phyloP scores from a whole-genome alignment of 2,329 filamentous ascomycete species.

The Pestalotiopsis sp. region DNA sequence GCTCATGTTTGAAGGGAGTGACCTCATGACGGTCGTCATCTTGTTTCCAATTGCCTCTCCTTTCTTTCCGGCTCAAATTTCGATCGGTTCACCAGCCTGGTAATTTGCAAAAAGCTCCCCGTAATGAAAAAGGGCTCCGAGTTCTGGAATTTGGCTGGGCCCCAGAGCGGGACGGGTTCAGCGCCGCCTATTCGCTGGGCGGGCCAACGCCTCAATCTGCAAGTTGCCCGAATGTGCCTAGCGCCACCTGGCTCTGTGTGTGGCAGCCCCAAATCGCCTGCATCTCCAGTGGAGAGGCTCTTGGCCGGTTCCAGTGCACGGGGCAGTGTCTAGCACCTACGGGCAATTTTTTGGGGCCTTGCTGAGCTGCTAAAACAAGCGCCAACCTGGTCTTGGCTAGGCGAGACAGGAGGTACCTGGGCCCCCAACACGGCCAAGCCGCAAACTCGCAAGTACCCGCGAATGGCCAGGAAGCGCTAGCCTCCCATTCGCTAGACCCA shows the following conservation, averaged over 20 bases:
- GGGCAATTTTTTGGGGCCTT: conserved; percentile 5
- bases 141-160: conserved; percentile 5
- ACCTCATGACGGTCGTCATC: not conserved
- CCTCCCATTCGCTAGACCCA: conserved; percentile 1
- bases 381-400: conserved; percentile 1
- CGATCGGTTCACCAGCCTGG: not conserved
- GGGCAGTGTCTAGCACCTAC: conserved; percentile 11
- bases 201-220: conserved; percentile 7
- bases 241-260: not conserved
- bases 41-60: not conserved
- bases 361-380: not conserved
- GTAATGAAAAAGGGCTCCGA: not conserved
- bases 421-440: not conserved
- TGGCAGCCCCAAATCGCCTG: conserved; percentile 6
- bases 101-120: not conserved
- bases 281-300: conserved; percentile 3
- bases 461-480: not conserved
- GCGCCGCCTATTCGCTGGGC: not conserved
- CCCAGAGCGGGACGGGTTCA: not conserved
- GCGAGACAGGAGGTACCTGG: not conserved
- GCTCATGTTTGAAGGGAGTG: not conserved
- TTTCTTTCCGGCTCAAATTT: not conserved
- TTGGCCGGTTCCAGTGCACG: conserved; percentile 8
- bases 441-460: not conserved
- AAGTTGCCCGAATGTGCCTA: not conserved